Base-by-base conservation (phyloP, 164 flowering plant genomes). In the Annona cherimola region DNA sequence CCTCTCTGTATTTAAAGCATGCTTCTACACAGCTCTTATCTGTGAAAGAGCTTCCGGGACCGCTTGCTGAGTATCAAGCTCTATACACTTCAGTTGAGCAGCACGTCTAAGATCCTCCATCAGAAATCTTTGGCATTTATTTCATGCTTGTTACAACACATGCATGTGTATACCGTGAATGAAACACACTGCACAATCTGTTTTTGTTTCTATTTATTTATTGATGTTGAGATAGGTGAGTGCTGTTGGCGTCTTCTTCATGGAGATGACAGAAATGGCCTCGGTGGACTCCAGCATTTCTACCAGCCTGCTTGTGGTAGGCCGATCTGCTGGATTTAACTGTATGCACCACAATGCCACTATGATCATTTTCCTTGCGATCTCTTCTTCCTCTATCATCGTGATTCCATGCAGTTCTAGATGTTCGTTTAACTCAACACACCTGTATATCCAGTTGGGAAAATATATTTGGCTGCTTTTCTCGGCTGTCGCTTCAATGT, bases 271-370 rank as follows among this genome's bases (percentile, higher is more conserved):
- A 70, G 46, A 4, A 5, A 46, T 41, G 61, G 72, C 62, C 42
- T 70, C 35, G 72, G 66, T 26, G 72, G 66, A 70, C 11, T n/a
- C 72, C 18, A 70, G 11, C 72, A 70, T 70, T 16, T 59, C 45
- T 3, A 60, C 64, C 20, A 70, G 45, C 41, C 42, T 60, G 12
- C 26, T 70, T 42, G 55, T 70, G 3, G 64, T 20, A 19, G 63
- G 71, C 19, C 71, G 2, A 57, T 69, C n/a, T 4, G 19, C 42
- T 43, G 71, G 62, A 40, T 69, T 16, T 4, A 12, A 18, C 19
- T 68, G 70, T 68, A 68, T 68, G 60, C 70, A 68, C 60, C 61
- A 55, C 18, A 69, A 42, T n/a, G 46, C 73, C 18, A 61, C 66
- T 26, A 61, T 8, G 14, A 60, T 42, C 63, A 70, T 70, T 50